Conservation (phyloP, 108 stramenopile genomes). For the Cyclostephanos tholiformis region DNA sequence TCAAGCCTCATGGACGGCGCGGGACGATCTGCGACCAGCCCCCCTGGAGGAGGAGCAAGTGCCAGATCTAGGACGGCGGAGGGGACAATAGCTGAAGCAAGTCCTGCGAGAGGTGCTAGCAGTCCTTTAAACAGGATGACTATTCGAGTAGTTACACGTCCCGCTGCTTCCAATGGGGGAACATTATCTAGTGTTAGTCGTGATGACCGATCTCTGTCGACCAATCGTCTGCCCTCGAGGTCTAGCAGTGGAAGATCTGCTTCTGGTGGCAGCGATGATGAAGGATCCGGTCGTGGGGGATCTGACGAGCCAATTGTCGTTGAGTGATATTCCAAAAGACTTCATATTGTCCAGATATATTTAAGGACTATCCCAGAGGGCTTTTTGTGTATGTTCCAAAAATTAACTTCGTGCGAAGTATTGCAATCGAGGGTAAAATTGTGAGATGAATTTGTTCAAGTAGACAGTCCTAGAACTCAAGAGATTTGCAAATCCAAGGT, state of each 20-base stretch:
- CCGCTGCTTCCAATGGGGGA: not conserved
- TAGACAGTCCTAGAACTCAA: no score
- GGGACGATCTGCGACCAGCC: slow-evolving; percentile 4
- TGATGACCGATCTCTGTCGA: not conserved
- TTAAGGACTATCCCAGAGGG: not conserved
- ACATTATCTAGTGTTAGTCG: not conserved
- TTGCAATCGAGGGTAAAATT: no score
- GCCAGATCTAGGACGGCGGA: not conserved
- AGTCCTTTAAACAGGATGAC: not conserved
- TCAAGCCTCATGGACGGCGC: not conserved
- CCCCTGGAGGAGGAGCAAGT: slow-evolving; percentile 16
- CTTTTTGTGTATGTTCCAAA: not conserved
- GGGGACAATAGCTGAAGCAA: not conserved
- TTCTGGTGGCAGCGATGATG: not conserved
- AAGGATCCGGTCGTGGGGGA: not conserved
- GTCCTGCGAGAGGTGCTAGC: not conserved
- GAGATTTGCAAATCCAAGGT: no score
- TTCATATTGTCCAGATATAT: not conserved
- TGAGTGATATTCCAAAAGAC: not conserved
- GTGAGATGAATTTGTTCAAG: not conserved
- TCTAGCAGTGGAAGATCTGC: slow-evolving; percentile 13
- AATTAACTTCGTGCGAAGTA: no score
- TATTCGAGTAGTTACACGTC: slow-evolving; percentile 10
- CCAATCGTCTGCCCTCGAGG: not conserved
- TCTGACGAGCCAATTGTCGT: slow-evolving; percentile 9